Base-by-base conservation (phyloP, 179 eudicot genomes). In the Monotropa hypopitys region DNA sequence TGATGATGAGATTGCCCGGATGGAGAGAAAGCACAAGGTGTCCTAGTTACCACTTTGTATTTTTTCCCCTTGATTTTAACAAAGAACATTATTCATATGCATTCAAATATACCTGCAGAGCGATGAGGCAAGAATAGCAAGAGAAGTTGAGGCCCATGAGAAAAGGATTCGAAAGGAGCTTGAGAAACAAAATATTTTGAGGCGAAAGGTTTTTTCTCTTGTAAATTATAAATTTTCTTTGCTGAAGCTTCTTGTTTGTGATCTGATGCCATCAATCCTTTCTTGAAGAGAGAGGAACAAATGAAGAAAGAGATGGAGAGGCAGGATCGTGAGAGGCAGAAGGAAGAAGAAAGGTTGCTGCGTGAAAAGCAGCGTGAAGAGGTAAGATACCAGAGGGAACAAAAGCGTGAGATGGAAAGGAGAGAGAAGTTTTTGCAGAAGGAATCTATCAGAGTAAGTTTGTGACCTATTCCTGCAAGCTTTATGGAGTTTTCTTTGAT, bases 271-370 rank as follows among this genome's bases (percentile, higher is more conserved):
- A 7, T 77, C 23, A 54, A 6, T 82, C 71, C 62, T 77, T 78
- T 73, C 74, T 71, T 68, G 56, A 59, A 96, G 98, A 91, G 86
- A 80, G 97, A 94, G 83, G 99, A 90, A 76, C 93, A 88, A 81
- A 87, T 90, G 87, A 89, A 63, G 84, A 96, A 85, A 84, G 99
- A 96, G 79, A 90, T 94, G 92, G 99, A 96, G 85, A 90, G 85
- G 83, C 98, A 89, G 76, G 97, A 96, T 38, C 97, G 99, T 51
- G 99, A 96, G 77, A 88, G 97, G 70, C 81, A 81, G 75, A 94
- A 90, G 83, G 99, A 91, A 82, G 99, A 94, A 84, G 96, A 90
- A 77, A 87, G 92, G 80, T 43, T 91, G 78, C 42, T 90, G 87
- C 92, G 99, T 61, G 99, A 96, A 84, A 90, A 85, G 83, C 91